A percentile compares a stretch with the other conserved stretches of the same genome.
These are phyloP conservation scores for Pseudophaeomoniella oleicola DNA, from an alignment of 2,329 filamentous ascomycete species.

Conservation along the genomic window DNA sequence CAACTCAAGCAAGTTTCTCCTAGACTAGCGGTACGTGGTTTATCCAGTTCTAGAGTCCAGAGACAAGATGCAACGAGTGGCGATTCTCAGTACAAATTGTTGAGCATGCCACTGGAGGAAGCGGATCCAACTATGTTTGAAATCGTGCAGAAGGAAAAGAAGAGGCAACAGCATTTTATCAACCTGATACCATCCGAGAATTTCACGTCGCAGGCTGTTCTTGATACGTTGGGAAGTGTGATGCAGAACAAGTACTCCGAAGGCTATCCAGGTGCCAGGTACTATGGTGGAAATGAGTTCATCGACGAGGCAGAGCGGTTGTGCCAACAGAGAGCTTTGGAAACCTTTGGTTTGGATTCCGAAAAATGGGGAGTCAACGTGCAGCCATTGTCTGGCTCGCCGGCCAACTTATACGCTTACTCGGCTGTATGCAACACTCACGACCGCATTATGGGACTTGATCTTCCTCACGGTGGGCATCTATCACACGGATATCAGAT, in stretches of 20 bases:
- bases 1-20: conserved; percentile 6
- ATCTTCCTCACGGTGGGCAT: conserved; percentile 91
- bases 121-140: conserved; percentile 77
- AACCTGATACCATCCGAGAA: conserved; percentile 98
- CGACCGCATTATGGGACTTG: conserved; percentile 91
- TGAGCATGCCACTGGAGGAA: conserved; percentile 63
- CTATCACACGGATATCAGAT: conserved; percentile 96
- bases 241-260: conserved; percentile 99
- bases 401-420: conserved; percentile 96
- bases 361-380: conserved; percentile 98
- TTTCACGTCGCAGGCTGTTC: conserved; percentile 95
- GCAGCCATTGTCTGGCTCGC: conserved; percentile 77
- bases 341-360: conserved; percentile 74
- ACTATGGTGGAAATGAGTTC: conserved; percentile 98
- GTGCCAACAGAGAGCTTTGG: conserved; percentile 85
- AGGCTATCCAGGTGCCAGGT: conserved; percentile 92
- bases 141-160: conserved; percentile 61
- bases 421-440: conserved; percentile 87
- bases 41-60: not conserved
- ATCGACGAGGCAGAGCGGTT: conserved; percentile 92
- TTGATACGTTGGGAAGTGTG: conserved; percentile 86
- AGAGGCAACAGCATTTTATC: conserved; percentile 96
- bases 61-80: conserved; percentile 1
- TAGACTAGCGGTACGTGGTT: conserved; percentile 4
- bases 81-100: conserved; percentile 42